Evolutionary conservation across 2,329 filamentous ascomycete genomes (phyloP), one percentile per base, ranked within the genome.

Genomic region (Diplodia corticola): DNA sequence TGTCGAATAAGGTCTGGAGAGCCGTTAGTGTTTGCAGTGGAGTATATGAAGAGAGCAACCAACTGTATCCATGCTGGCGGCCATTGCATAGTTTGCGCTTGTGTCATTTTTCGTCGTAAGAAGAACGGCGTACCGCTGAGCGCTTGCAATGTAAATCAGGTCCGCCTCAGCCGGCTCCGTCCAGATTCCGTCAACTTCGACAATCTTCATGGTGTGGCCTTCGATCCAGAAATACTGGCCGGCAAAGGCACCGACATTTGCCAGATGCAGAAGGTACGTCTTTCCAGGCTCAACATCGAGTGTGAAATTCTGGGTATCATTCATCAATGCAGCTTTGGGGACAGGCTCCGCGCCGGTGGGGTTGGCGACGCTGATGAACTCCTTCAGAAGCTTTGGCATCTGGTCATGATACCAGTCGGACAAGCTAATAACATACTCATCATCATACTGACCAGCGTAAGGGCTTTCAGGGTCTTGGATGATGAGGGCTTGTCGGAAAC

Each of bases 351-450:
- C 85, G 26, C 80, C 85, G 69, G 79, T 88, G 0, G 83, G 85
- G 66, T 87, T 87, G 51, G 77, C 76, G n/a, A 82, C 74, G 69
- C 69, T 82, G 49, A 90, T 82, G 67, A 78, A 77, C 24, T 40
- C 37, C 17, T 71, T 68, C 2, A 78, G 68, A 0, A 88, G 77
- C 17, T 69, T 72, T 2, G 76, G 76, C 80, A 84, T 83, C 37
- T 79, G 74, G 55, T 89, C 85, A 70, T 92, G 88, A 67, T 92
- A 92, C 81, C 90, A 90, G 71, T 92, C 90, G n/a, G 87, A 88
- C n/a, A 92, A 77, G 69, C 89, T 89, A 22, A 92, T 73, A 0
- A 89, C 80, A 33, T 87, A 78, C 68, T 92, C 89, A 46, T 84
- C 83, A 37, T 85, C 81, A 33, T 87, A 86, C 49, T 85, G 76